Percentiles rank a stretch among this genome's conserved stretches.
phyloP scores from a whole-genome alignment of 1,284 basidiomycete species.

The Microbotryum violaceum region DNA sequence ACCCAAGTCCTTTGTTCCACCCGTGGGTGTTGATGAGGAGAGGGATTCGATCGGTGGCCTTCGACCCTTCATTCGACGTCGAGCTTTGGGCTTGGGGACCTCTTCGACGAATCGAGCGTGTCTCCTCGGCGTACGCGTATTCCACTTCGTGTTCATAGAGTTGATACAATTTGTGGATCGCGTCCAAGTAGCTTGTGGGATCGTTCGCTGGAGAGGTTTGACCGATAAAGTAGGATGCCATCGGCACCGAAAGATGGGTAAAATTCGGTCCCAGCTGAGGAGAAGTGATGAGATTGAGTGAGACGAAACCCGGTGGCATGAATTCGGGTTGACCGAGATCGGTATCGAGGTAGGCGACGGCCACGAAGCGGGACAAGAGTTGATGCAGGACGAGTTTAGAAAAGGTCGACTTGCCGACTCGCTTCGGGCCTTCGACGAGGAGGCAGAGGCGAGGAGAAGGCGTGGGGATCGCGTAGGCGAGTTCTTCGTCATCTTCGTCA shows the following conservation, averaged over 20 bases:
- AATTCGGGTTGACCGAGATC: constrained; percentile 94
- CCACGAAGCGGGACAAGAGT: constrained; percentile 53
- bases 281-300: constrained; percentile 59
- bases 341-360: constrained; percentile 82
- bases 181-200: constrained; percentile 68
- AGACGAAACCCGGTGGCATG: constrained; percentile 74
- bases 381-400: constrained; percentile 66
- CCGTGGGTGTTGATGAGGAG: constrained; percentile 94
- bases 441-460: constrained; percentile 39
- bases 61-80: not conserved
- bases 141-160: constrained; percentile 65
- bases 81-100: not conserved
- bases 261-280: constrained; percentile 63
- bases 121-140: constrained; percentile 41
- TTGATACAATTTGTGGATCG: constrained; percentile 60
- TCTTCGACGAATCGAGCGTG: not conserved
- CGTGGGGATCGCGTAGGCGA: not conserved
- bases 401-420: constrained; percentile 83
- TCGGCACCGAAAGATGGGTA: constrained; percentile 65
- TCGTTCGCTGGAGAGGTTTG: constrained; percentile 66
- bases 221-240: constrained; percentile 75
- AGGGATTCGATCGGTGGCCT: constrained; percentile 45
- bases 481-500: constrained; percentile 8
- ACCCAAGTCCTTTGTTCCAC: constrained; percentile 90
- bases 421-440: constrained; percentile 75